Conservation (phyloP, 2,329 filamentous ascomycete genomes). For the Xylariaceae sp. region DNA sequence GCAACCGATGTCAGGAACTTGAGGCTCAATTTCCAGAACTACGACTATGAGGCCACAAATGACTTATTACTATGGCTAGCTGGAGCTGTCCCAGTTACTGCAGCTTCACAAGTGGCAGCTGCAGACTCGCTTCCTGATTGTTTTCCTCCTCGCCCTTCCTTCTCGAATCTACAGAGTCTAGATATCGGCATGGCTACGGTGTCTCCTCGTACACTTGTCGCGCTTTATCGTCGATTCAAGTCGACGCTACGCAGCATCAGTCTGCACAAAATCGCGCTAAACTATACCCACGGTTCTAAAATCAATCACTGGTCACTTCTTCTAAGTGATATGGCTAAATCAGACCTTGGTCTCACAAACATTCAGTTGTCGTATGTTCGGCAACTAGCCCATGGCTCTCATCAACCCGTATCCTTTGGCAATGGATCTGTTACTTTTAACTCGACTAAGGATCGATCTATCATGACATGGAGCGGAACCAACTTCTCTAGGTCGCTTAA, state of each 20-base stretch:
- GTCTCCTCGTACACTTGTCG: slow-evolving; percentile 28
- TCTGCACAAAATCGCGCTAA: slow-evolving; percentile 40
- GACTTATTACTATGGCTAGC: slow-evolving; percentile 40
- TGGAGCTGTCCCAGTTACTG: neutral
- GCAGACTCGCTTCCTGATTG: slow-evolving; percentile 1
- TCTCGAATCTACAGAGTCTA: slow-evolving; percentile 37
- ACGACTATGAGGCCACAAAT: slow-evolving; percentile 10
- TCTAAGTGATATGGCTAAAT: slow-evolving; percentile 33
- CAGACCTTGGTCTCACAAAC: slow-evolving; percentile 31
- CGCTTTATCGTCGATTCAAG: slow-evolving; percentile 39
- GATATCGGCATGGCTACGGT: slow-evolving; percentile 41
- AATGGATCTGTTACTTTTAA: too few relatives aligned
- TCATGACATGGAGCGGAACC: neutral
- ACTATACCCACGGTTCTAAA: slow-evolving; percentile 18
- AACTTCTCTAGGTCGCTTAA: neutral
- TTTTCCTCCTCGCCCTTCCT: slow-evolving; percentile 25
- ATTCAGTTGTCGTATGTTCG: slow-evolving; percentile 31
- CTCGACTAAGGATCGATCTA: neutral
- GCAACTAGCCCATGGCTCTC: slow-evolving; percentile 14
- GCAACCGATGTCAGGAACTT: slow-evolving; percentile 46
- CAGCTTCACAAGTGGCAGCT: neutral
- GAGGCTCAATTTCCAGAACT: slow-evolving; percentile 45
- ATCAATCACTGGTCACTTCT: slow-evolving; percentile 39
- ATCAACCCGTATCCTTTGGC: neutral
- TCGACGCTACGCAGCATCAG: slow-evolving; percentile 41